Conservation (phyloP, 2,329 filamentous ascomycete genomes). For the Trichoderma sp. region DNA sequence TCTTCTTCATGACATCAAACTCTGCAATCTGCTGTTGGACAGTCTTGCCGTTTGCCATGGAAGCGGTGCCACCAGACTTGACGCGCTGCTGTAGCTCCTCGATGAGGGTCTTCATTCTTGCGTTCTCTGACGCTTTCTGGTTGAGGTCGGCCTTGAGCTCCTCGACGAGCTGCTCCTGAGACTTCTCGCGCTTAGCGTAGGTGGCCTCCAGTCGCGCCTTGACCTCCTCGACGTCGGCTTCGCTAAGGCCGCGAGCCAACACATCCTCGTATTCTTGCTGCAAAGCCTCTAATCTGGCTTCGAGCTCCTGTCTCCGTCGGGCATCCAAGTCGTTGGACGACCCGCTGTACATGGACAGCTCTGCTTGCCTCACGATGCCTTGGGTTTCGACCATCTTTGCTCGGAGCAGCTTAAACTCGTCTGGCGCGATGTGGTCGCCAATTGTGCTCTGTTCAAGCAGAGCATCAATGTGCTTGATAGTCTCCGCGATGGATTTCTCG, state of each 20-base stretch:
- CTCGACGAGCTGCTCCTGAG: constrained; percentile 69
- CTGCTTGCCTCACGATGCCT: constrained; percentile 87
- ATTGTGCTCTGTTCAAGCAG: constrained; percentile 73
- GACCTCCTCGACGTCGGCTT: constrained; percentile 79
- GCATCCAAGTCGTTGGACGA: constrained; percentile 63
- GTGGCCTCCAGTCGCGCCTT: constrained; percentile 75
- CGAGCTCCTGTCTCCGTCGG: constrained; percentile 71
- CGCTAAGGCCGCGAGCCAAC: constrained; percentile 73
- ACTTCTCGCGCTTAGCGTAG: constrained; percentile 71
- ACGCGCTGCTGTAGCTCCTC: constrained; percentile 74
- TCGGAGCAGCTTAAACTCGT: constrained; percentile 75
- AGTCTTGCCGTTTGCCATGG: constrained; percentile 80
- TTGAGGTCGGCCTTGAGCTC: constrained; percentile 74
- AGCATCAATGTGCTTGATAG: constrained; percentile 78
- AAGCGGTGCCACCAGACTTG: constrained; percentile 58
- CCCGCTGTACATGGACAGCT: constrained; percentile 75
- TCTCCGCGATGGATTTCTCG: constrained; percentile 77
- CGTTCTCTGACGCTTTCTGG: constrained; percentile 77
- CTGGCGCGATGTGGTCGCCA: constrained; percentile 77
- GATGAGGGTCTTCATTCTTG: constrained; percentile 74
- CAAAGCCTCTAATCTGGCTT: constrained; percentile 69
- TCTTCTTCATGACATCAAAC: constrained; percentile 99
- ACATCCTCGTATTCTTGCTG: constrained; percentile 84
- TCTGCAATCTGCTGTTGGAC: constrained; percentile 97
- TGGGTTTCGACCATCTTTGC: constrained; percentile 83